Evolutionary conservation across 2,329 filamentous ascomycete genomes (phyloP).

Genomic region (Aspergillus awamori): DNA sequence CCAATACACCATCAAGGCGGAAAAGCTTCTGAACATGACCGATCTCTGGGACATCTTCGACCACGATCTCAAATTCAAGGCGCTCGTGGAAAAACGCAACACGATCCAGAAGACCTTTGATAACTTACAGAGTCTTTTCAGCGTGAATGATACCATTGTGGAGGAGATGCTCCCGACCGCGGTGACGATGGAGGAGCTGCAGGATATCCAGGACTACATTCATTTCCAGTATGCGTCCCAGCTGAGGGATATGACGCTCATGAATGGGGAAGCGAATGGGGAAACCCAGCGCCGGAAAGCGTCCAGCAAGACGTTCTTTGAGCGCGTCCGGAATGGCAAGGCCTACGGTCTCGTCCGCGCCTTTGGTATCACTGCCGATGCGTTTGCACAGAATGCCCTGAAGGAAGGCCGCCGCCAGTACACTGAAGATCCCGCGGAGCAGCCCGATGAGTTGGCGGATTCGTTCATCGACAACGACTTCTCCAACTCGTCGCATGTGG

Average conservation of each 20-base stretch:
- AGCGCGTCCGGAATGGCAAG: constrained; percentile 78
- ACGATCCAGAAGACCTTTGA: constrained; percentile 78
- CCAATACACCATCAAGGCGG: constrained; percentile 73
- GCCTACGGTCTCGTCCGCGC: constrained; percentile 82
- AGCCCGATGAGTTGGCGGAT: constrained; percentile 86
- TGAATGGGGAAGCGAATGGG: constrained; percentile 60
- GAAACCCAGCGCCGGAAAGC: constrained; percentile 78
- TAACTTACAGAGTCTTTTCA: constrained; percentile 68
- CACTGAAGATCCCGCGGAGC: constrained; percentile 78
- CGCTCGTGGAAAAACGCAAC: constrained; percentile 88
- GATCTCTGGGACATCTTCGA: constrained; percentile 96
- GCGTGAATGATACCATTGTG: constrained; percentile 72
- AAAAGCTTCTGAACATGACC: constrained; percentile 87
- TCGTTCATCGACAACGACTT: constrained; percentile 72
- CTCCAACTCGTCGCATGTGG: constrained; percentile 71
- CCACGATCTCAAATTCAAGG: constrained; percentile 91
- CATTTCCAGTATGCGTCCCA: constrained; percentile 90
- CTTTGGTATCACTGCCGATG: constrained; percentile 87
- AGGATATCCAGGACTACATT: constrained; percentile 94
- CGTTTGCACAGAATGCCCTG: constrained; percentile 83
- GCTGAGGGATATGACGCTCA: constrained; percentile 74
- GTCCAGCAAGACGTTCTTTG: constrained; percentile 77
- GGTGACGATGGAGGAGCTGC: constrained; percentile 88
- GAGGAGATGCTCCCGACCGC: constrained; percentile 81
- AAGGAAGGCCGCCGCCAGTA: constrained; percentile 76